Evolutionary conservation across 164 flowering plant species (phyloP), one percentile per base, ranked within the genome.

Genomic region (Kingdonia uniflora): DNA sequence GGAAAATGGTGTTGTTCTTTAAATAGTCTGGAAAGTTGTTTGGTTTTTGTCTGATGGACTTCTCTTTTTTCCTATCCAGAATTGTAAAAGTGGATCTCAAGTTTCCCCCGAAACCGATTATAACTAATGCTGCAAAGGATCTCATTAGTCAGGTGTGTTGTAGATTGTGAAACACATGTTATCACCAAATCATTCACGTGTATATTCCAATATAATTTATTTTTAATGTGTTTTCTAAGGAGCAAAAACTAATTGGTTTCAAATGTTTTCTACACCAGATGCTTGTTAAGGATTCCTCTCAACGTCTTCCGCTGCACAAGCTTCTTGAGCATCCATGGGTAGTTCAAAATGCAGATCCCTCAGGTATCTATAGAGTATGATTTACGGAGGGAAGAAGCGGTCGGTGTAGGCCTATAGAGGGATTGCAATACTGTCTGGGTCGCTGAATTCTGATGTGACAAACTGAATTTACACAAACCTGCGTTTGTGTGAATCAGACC

Each of bases 241-340:
- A 42, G 20, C 5, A 24, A 23, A 40, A 14, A 26, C 21, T 37
- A 38, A 22, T 16, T 6, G 26, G 11, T 57, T 44, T 7, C 19
- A 14, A 47, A 52, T 17, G 14, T 52, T 39, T 48, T 47, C 2
- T 14, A 38, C 3, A 15, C 48, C 66, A 88, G 99, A 86, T 92
- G 97, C 87, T 92, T 21, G 87, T 92, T 19, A 92, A 80, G 71
- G 95, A 92, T 55, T 80, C 87, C 20, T 70, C 95, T 1, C 68
- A 77, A 20, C 88, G 99, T 17, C 66, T 92, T 47, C 95, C 95
- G 1, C 67, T 92, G 5, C 95, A 88, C 76, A 92, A 86, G 74
- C 71, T 92, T 50, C 85, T 92, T 11, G 97, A 86, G 76, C 99
- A 92, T 71, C 95, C 99, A 11, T 92, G 97, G 97, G 79, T 92